These are phyloP conservation scores for Prunus persica DNA, from an alignment of 306 rosid species.

Conservation along the genomic window Prunus_persica_NCBIv2 NC_034014.1:24700501-24701000, in stretches of 20 bases:
- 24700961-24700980: conserved; percentile 92
- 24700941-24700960: conserved; percentile 87
- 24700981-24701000: conserved; percentile 92
- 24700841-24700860: conserved; percentile 40
- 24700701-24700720: conserved; percentile 8
- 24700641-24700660: conserved; percentile 56
- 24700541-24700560: conserved; percentile 91
- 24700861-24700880: conserved; percentile 43
- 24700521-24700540: conserved; percentile 86
- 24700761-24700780: not conserved
- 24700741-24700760: conserved; percentile 18
- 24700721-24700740: conserved; percentile 24
- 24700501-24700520: conserved; percentile 83
- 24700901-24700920: conserved; percentile 85
- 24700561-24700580: conserved; percentile 5
- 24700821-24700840: conserved; percentile 33
- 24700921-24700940: conserved; percentile 59
- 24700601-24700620: conserved; percentile 10
- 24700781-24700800: conserved; percentile 40
- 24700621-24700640: conserved; percentile 40
- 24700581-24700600: not conserved
- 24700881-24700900: conserved; percentile 79
- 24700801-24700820: conserved; percentile 44
- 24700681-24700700: conserved; percentile 58
- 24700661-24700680: conserved; percentile 58